Base-by-base conservation (phyloP, 495 filamentous ascomycete genomes). In the Lophium mytilinum region DNA sequence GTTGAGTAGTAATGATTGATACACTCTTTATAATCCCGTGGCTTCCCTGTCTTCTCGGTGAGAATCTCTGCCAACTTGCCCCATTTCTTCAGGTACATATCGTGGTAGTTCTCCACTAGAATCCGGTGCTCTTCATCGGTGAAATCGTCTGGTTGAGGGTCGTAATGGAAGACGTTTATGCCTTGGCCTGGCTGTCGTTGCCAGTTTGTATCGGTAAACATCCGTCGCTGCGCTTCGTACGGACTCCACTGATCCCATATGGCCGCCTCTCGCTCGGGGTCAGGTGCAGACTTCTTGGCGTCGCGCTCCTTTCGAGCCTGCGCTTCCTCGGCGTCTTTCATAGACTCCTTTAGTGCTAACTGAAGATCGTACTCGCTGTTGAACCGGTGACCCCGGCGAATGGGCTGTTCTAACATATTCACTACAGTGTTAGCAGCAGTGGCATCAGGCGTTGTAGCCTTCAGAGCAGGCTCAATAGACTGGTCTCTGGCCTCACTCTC, bases 1-100 rank as follows among this genome's bases (percentile, higher is more conserved):
- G 87, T 95, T 59, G 90, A 80, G 70, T 98, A 98, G 69, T 98
- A 97, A 69, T 97, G 94, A 61, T 89, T 78, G 61, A 98, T 96
- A 67, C 88, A 94, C 48, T 90, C 83, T 61, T 87, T 83, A 71
- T 86, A 93, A 61, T 85, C 83, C 15, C 91, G 84, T 18, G 79
- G 76, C 19, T 50, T 55, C 14, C 57, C 57, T 19, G 52, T 53
- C 47, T 65, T 55, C 50, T 61, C 55, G 10, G 83, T 78, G 11
- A 96, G 68, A 19, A 78, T 76, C 21, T 86, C 83, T 2, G 92
- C 88, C 53, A 98, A 90, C 66, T 86, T 87, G 46, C 89, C 87
- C 86, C 89, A 98, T 68, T 89, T 87, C 78, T 98, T 98, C 0
- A 92, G 91, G 55, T 78, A 76, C 37, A 60, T 52, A 33, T 61